phyloP scores from a whole-genome alignment of 495 filamentous ascomycete species.

The Thozetella sp. region DNA sequence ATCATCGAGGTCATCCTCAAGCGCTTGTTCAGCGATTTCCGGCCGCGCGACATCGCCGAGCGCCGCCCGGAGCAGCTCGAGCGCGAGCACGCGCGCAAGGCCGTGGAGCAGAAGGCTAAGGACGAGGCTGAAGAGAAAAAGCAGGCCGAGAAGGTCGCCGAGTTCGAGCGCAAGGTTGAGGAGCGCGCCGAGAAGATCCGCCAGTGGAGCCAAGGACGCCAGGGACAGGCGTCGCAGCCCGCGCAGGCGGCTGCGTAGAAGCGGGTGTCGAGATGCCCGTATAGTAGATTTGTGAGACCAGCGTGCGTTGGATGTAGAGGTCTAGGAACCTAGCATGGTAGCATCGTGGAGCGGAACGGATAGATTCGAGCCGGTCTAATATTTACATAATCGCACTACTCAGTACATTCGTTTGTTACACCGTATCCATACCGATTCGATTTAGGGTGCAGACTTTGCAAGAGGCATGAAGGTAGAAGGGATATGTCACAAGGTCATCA shows the following conservation, averaged over 20 bases:
- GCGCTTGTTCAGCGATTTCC: slow-evolving; percentile 84
- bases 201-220: slow-evolving; percentile 17
- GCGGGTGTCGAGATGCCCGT: not conserved
- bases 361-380: not conserved
- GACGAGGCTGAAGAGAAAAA: slow-evolving; percentile 56
- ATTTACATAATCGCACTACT: not conserved
- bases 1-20: slow-evolving; percentile 88
- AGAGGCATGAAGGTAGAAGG: not conserved
- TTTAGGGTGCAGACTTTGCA: too few species aligned
- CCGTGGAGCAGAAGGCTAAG: slow-evolving; percentile 58
- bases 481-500: not conserved
- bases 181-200: slow-evolving; percentile 32
- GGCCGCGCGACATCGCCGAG: slow-evolving; percentile 89
- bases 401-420: not conserved
- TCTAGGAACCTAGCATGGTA: not conserved
- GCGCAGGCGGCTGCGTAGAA: not conserved
- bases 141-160: slow-evolving; percentile 44
- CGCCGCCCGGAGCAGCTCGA: slow-evolving; percentile 86
- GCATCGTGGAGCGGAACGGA: not conserved
- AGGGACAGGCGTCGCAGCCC: not conserved
- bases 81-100: slow-evolving; percentile 68
- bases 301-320: not conserved
- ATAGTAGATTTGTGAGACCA: not conserved
- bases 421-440: too few species aligned
- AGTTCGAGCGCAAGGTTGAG: slow-evolving; percentile 48